Conservation (phyloP, 495 filamentous ascomycete species). For the Xanthoparmelia taractica region DNA sequence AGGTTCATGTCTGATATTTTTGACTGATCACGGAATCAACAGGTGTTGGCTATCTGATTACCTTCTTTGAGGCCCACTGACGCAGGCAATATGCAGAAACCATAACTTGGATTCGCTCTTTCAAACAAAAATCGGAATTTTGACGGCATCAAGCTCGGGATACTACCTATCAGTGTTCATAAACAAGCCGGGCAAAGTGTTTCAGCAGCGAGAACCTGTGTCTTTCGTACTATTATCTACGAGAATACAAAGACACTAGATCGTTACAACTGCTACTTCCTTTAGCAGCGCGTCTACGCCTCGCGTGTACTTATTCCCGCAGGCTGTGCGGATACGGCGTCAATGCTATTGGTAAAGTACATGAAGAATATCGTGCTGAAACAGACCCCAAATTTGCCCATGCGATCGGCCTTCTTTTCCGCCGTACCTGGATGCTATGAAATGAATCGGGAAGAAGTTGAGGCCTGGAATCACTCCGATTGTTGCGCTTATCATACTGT, state of each 20-base stretch:
- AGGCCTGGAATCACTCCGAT: no score
- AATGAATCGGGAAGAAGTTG: no score
- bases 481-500: no score
- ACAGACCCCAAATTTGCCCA: background rate
- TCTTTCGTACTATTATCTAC: background rate
- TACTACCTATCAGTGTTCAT: background rate
- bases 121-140: background rate
- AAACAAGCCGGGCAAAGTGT: background rate
- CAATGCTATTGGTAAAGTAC: background rate
- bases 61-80: background rate
- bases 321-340: background rate
- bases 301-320: background rate
- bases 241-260: background rate
- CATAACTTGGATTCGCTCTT: background rate
- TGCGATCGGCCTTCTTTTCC: background rate
- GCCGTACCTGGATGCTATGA: background rate
- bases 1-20: constrained; percentile 65
- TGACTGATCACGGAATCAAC: constrained; percentile 32
- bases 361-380: background rate
- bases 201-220: background rate
- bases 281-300: background rate
- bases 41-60: background rate
- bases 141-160: background rate
- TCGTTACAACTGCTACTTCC: background rate
- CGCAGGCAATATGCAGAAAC: background rate